Evolutionary conservation across 169 alveolate genomes (phyloP), one percentile per base, ranked within the genome.

Genomic region (Cardiosporidium cionae): DNA sequence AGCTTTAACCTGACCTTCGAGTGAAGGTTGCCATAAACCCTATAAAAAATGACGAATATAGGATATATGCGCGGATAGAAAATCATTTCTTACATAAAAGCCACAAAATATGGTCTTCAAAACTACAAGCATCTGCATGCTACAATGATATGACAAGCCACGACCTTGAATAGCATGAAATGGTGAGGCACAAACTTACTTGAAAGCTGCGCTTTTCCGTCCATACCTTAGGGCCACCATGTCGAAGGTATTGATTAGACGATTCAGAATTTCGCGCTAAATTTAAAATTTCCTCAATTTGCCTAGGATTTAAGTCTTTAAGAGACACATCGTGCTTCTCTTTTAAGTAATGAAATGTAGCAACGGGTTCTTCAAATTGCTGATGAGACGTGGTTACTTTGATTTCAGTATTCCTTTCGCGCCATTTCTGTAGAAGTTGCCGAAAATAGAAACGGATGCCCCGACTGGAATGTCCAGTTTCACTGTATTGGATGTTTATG

Each of bases 1-100:
- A 27, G 93, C 92, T 58, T 81, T 67, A 70, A 80, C 32, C 80
- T 89, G 94, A 3, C 89, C 80, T 22, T 82, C 85, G 44, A 88
- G 79, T 2, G 88, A 83, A 5, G 94, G 94, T 58, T 84, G 80
- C 94, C 94, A 89, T 32, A 89, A 35, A 16, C 94, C 94, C 94
- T 89, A 73, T 28, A 44, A 5, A 32, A 36, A 25, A 54, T 22
- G 23, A 28, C 3, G 2, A 68, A 25, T 31, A 0, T 0, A 32
- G 32, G 63, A 22, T 23, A 52, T 27, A 70, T n/a, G n/a, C 25
- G 25, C 25, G 25, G 25, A 44, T 44, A 16, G 58, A 44, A n/a
- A 44, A 44, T n/a, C 25, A 44, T 44, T n/a, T 16, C 25, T n/a
- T 44, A n/a, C 58, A 44, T n/a, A 44, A 44, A 44, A n/a, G n/a